phyloP scores from a whole-genome alignment of 441 rosid species.

The Geranium incanum region DNA sequence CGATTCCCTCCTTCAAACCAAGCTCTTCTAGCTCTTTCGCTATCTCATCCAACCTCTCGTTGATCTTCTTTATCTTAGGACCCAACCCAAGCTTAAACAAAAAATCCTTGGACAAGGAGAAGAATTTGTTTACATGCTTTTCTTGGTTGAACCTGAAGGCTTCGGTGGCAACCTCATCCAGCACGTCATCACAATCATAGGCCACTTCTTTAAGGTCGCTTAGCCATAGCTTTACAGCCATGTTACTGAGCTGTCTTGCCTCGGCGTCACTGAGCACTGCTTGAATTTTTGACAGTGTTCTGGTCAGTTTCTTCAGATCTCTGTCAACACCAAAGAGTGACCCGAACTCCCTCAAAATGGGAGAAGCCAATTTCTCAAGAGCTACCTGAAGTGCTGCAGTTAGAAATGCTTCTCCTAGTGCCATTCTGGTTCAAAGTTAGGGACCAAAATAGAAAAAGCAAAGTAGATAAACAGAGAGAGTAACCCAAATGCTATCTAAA shows the following conservation, averaged over 20 bases:
- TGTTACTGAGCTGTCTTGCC: slow-evolving; percentile 17
- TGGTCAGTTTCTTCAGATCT: slow-evolving; percentile 16
- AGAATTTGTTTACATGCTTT: not conserved
- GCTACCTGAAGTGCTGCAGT: slow-evolving; percentile 18
- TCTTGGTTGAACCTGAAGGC: slow-evolving; percentile 2
- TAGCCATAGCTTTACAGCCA: slow-evolving; percentile 22
- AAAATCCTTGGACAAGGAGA: not conserved
- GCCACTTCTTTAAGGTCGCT: slow-evolving; percentile 22
- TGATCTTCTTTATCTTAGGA: slow-evolving; percentile 5
- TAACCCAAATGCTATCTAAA: not conserved
- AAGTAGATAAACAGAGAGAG: not conserved
- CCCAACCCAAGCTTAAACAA: not conserved
- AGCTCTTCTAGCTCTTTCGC: slow-evolving; percentile 16
- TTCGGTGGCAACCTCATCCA: slow-evolving; percentile 20
- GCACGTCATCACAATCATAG: slow-evolving; percentile 25
- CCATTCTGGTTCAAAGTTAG: slow-evolving; percentile 14
- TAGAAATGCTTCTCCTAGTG: slow-evolving; percentile 14
- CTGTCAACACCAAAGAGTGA: slow-evolving; percentile 3
- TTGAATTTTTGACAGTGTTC: slow-evolving; percentile 9
- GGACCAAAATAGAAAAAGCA: not conserved
- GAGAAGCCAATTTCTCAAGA: slow-evolving; percentile 22
- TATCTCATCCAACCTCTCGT: slow-evolving; percentile 15
- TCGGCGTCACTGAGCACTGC: slow-evolving; percentile 30
- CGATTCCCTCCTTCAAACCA: slow-evolving; percentile 10
- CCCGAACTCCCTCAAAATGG: slow-evolving; percentile 2